Conservation (phyloP, 805 yeast genomes). For the Kazachstania viticola region DNA sequence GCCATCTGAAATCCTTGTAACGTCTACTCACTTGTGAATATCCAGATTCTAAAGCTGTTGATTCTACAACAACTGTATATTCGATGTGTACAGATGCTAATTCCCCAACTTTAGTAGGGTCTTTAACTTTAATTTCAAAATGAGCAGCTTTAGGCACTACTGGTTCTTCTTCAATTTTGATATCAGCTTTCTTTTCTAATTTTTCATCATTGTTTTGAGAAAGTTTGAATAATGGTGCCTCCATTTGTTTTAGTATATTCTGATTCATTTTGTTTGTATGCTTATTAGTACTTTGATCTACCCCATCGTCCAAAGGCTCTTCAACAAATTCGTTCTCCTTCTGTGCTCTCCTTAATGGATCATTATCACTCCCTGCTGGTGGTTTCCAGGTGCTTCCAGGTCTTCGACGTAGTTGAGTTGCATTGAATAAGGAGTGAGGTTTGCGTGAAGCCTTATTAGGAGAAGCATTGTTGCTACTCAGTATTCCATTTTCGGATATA, state of each 20-base stretch:
- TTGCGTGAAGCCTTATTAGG: slow-evolving; percentile 10
- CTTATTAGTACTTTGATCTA: slow-evolving; percentile 13
- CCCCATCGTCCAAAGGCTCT: slow-evolving; percentile 23
- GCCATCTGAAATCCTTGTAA: slow-evolving; percentile 88
- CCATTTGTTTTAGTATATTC: slow-evolving; percentile 13
- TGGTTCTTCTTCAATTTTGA: slow-evolving; percentile 5
- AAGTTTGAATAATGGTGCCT: slow-evolving; percentile 16
- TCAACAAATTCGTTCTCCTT: slow-evolving; percentile 22
- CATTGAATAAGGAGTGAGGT: slow-evolving; percentile 17
- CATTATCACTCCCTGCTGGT: slow-evolving; percentile 13
- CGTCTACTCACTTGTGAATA: slow-evolving; percentile 64
- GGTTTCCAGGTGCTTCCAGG: too few relatives aligned
- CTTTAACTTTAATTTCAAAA: slow-evolving; percentile 67
- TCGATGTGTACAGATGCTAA: slow-evolving; percentile 80
- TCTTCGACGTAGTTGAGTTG: slow-evolving; percentile 36
- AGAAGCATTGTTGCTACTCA: slow-evolving; percentile 7
- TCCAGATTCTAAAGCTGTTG: slow-evolving; percentile 28
- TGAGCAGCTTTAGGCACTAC: slow-evolving; percentile 3
- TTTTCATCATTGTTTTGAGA: slow-evolving; percentile 6
- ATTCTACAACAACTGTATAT: slow-evolving; percentile 60
- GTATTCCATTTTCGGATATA: not conserved
- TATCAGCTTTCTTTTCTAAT: not conserved
- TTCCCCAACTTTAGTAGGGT: slow-evolving; percentile 88
- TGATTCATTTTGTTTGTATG: slow-evolving; percentile 12
- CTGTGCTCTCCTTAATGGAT: slow-evolving; percentile 26